Percentiles rank a stretch among this genome's conserved stretches.
phyloP scores from a whole-genome alignment of 148 eudicot species.

The Camellia sinensis region DNA sequence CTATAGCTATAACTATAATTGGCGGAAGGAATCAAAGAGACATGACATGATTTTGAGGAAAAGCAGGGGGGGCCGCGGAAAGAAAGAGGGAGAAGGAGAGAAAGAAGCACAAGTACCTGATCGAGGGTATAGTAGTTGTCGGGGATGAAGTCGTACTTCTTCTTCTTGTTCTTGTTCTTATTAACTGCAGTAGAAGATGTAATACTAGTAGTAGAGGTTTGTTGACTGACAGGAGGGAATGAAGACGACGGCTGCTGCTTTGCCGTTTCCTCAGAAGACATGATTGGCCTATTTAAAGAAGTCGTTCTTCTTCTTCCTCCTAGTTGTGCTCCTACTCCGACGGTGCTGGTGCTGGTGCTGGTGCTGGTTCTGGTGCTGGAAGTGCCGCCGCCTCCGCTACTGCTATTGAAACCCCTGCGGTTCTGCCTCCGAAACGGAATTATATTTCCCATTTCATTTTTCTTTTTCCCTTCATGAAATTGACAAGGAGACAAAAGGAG shows the following conservation, averaged over 20 bases:
- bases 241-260: not conserved
- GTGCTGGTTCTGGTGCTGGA: too few relatives aligned
- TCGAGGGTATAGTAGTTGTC: conserved; percentile 36
- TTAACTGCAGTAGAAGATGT: not conserved
- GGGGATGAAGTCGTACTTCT: conserved; percentile 35
- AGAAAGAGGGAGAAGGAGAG: not conserved
- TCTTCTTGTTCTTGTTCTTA: not conserved
- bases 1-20: too few relatives aligned
- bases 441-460: conserved; percentile 8
- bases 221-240: not conserved
- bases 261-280: not conserved
- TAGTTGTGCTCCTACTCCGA: not conserved
- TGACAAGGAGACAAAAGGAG: too few relatives aligned
- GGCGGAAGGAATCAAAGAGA: too few relatives aligned
- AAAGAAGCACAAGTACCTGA: conserved; percentile 25
- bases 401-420: not conserved
- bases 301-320: not conserved
- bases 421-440: not conserved
- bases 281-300: not conserved
- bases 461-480: not conserved
- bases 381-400: not conserved
- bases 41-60: too few relatives aligned
- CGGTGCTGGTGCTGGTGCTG: not conserved
- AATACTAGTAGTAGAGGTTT: not conserved
- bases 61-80: not conserved